Base-by-base conservation (phyloP, 768 basidiomycete species). In the Pisolithus albus region DNA sequence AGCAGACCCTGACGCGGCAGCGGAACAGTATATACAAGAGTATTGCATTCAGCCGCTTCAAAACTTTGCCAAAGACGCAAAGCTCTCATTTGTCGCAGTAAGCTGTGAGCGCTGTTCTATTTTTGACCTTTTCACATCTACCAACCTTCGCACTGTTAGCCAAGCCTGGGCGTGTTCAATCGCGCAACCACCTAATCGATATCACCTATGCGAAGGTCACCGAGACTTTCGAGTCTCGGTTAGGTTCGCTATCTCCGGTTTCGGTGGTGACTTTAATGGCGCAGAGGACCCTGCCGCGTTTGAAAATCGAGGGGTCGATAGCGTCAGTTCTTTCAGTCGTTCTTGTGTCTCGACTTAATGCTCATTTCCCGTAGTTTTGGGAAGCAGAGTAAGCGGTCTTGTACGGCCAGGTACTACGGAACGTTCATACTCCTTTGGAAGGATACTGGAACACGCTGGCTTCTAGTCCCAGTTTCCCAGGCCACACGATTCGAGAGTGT, bases 371-470 rank as follows among this genome's bases (percentile, higher is more conserved):
- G 28, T 47, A 21, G 32, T 4, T 32, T 47, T 9, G 46, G 32
- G 21, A 47, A 47, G 18, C 30, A 36, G 19, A 36, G 46, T 47
- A 13, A 19, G 46, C 11, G n/a, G 23, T 26, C 18, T 3, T n/a
- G n/a, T 30, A 18, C 13, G 34, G 18, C 32, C 21, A 32, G 28
- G 11, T 18, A 23, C n/a, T 7, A 47, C 13, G 34, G 34, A 47
- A 10, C 11, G 19, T 21, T 36, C 6, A 15, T 16, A 15, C 28
- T 2, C 6, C 15, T 43, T 26, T 45, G 30, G 7, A n/a, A 62
- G 62, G 43, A 47, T 62, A 63, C 48, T 62, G 61, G 61, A 40
- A 30, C 10, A 48, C 28, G 4, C 40, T 62, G 11, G 52, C 47
- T 7, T 49, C 62, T 0, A 50, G 51, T 19, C n/a, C 34, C 8